Evolutionary conservation across 805 yeast genomes (phyloP).

Genomic region (Kodamaea lidongshanica): DNA sequence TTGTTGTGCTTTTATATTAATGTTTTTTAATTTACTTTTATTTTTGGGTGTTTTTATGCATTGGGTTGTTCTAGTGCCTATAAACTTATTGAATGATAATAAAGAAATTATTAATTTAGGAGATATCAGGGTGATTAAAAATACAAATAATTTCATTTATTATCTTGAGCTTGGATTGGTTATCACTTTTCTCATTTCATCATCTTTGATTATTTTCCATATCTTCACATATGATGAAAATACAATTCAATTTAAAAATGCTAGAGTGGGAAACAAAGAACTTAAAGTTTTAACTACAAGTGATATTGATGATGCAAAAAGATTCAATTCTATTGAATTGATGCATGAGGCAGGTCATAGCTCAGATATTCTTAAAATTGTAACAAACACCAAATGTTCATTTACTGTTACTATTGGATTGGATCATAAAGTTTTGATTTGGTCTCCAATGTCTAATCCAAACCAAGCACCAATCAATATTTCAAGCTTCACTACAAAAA

Average conservation of each 20-base stretch:
- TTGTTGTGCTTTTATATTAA: slow-evolving; percentile 18
- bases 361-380: slow-evolving; percentile 56
- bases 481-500: slow-evolving; percentile 38
- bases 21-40: slow-evolving; percentile 12
- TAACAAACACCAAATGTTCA: slow-evolving; percentile 54
- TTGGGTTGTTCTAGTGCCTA: slow-evolving; percentile 19
- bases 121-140: slow-evolving; percentile 9
- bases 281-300: slow-evolving; percentile 1
- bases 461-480: slow-evolving; percentile 19
- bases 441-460: slow-evolving; percentile 55
- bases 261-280: slow-evolving; percentile 4
- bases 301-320: slow-evolving; percentile 11
- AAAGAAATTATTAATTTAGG: slow-evolving; percentile 8
- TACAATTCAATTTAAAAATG: slow-evolving; percentile 8
- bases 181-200: slow-evolving; percentile 45
- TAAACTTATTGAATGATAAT: slow-evolving; percentile 11
- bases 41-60: slow-evolving; percentile 14
- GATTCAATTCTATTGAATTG: slow-evolving; percentile 28
- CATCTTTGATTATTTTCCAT: slow-evolving; percentile 38
- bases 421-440: slow-evolving; percentile 64
- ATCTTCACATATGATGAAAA: slow-evolving; percentile 12
- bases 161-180: slow-evolving; percentile 51
- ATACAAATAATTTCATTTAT: slow-evolving; percentile 44
- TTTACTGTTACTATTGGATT: slow-evolving; percentile 66
- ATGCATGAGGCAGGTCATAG: slow-evolving; percentile 41